Base-by-base conservation (phyloP, 2,329 filamentous ascomycete species). In the Emydomyces testavorans region DNA sequence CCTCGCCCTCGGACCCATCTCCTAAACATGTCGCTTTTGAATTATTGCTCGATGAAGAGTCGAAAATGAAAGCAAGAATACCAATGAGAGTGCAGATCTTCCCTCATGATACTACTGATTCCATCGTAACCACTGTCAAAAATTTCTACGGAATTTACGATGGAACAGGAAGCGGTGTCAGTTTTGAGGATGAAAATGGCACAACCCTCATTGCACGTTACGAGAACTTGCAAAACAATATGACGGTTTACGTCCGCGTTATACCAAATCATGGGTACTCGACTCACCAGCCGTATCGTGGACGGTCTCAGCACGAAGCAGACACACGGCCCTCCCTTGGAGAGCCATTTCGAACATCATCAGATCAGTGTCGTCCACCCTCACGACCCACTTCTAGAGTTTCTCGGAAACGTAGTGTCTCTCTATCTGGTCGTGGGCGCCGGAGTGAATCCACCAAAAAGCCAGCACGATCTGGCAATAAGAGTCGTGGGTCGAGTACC, bases 141-240 rank as follows among this genome's bases (percentile, higher is more conserved):
- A 96, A 95, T 73, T 96, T 96, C 71, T 96, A 94, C 64, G 92
- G 92, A 52, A 77, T 98, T 56, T 95, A 95, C 65, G 85, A 90
- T 55, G 81, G 78, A 53, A 77, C 79, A 57, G 79, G 79, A 57
- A 82, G 82, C 63, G 89, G 92, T 56, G 83, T 98, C 61, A 94
- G 87, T 69, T 96, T 98, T 61, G 90, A 96, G 69, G 90, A 96
- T 65, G 79, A 85, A 54, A 74, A 83, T 59, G 87, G 86, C 60
- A 90, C 85, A 60, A 94, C 85, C 52, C 79, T 98, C 61, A 96
- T 98, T 66, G 88, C 90, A 54, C 80, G 87, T 52, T 95, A 94
- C 66, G 90, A 96, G 68, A 98, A 98, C 72, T 88, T 98, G 62
- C 77, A 77, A 58, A 81, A 94, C 66, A 83, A 89, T 66, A 94